Percentiles rank a stretch among this genome's conserved stretches.
Conservation (phyloP, 768 basidiomycete species). For the Suillus plorans region DNA sequence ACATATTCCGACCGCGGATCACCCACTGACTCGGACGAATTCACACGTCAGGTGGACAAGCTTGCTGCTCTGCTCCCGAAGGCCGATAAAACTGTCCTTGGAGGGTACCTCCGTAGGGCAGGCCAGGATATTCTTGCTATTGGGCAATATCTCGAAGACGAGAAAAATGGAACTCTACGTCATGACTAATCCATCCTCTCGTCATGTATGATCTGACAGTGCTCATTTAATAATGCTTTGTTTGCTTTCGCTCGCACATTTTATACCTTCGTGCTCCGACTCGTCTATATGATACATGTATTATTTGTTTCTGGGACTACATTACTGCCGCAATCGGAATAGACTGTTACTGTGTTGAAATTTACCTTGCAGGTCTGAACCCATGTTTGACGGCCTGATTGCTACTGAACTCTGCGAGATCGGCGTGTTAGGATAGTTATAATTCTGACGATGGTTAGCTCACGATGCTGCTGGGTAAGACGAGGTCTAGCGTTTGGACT, state of each 20-base stretch:
- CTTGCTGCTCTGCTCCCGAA: conserved; percentile 70
- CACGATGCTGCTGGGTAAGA: conserved; percentile 27
- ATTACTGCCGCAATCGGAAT: conserved; percentile 15
- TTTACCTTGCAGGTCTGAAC: conserved; percentile 46
- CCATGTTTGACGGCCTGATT: conserved; percentile 41
- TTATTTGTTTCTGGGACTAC: conserved; percentile 19
- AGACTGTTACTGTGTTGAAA: neutral
- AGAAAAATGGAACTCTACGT: conserved; percentile 68
- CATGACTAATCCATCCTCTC: conserved; percentile 26
- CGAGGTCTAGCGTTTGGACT: conserved; percentile 23
- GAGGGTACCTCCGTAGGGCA: conserved; percentile 68
- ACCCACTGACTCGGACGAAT: conserved; percentile 39
- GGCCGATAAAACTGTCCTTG: conserved; percentile 65
- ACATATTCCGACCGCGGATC: conserved; percentile 12
- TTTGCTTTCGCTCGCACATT: conserved; percentile 12
- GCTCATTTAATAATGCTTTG: conserved; percentile 8
- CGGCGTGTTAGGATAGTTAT: neutral
- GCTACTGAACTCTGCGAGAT: conserved; percentile 37
- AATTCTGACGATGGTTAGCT: conserved; percentile 10
- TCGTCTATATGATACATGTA: conserved; percentile 22
- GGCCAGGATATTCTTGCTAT: conserved; percentile 86
- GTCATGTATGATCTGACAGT: neutral
- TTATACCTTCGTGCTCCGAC: conserved; percentile 15
- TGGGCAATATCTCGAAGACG: conserved; percentile 82
- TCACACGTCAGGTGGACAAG: conserved; percentile 68